Base-by-base conservation (phyloP, 2,329 filamentous ascomycete genomes). In the Alternaria brassicicola region DNA sequence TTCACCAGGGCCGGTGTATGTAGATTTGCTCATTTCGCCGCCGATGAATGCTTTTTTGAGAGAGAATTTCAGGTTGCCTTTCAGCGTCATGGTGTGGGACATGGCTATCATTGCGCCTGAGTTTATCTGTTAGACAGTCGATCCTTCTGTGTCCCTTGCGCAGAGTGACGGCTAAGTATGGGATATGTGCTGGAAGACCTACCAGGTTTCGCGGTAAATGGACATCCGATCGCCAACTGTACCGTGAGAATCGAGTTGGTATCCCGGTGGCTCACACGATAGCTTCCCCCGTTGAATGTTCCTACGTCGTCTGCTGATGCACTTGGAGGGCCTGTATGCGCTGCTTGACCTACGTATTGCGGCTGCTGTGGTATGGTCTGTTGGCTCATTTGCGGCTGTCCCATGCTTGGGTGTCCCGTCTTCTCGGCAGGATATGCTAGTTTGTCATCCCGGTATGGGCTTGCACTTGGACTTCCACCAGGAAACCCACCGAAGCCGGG, bases 281-380 rank as follows among this genome's bases (percentile, higher is more conserved):
- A 99, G 72, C 91, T 94, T 12, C 95, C 95, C 15, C 95, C 95
- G 74, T 98, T 98, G 82, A 98, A 99, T 0, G 90, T 95, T n/a
- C 95, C 95, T 2, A 96, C 87, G 67, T 97, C 93, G 76, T 98
- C 95, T 28, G 87, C 82, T 1, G 79, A 78, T 0, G 85, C 81
- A 8, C 21, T 36, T 25, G 13, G 50, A 30, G 79, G 46, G n/a
- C 78, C 77, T 23, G 43, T 47, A 23, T 47, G 30, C 17, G 57
- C 54, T 38, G 57, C 55, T 12, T 54, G 65, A 1, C 70, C 61
- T 62, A 63, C 65, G 60, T 70, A 69, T 41, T 77, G 76, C 46
- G 69, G 64, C 33, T 67, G 65, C n/a, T 71, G 74, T 55, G 71
- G 73, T 53, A 70, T 64, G 28, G 57, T 57, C 39, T 67, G 65